A percentile compares a stretch with the other conserved stretches of the same genome.
These are phyloP conservation scores for Dryadomyces quercus-mongolicae DNA, from an alignment of 2,329 filamentous ascomycete species.

Conservation along the genomic window DNA sequence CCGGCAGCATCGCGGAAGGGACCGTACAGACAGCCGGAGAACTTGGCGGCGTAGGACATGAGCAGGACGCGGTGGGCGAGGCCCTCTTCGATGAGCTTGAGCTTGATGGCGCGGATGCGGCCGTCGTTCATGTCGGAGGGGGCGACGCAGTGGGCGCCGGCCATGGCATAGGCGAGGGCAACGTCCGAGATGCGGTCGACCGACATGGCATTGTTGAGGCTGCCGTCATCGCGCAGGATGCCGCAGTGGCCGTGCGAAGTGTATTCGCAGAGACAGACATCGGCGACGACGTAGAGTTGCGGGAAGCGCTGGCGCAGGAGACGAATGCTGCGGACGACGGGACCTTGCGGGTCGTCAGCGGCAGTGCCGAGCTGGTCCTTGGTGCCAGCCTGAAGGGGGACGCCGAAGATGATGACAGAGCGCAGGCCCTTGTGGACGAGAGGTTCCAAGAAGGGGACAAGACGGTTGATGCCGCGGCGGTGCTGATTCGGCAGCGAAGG, in stretches of 20 bases:
- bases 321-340: slow-evolving; percentile 78
- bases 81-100: slow-evolving; percentile 91
- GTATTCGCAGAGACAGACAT: slow-evolving; percentile 98
- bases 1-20: slow-evolving; percentile 95
- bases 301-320: slow-evolving; percentile 78
- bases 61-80: slow-evolving; percentile 83
- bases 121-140: slow-evolving; percentile 99
- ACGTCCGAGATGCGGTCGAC: slow-evolving; percentile 94
- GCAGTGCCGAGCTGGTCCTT: slow-evolving; percentile 89
- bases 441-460: slow-evolving; percentile 74
- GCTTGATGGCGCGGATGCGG: slow-evolving; percentile 91
- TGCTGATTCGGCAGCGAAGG: slow-evolving; percentile 84
- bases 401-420: slow-evolving; percentile 92
- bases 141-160: slow-evolving; percentile 91
- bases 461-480: slow-evolving; percentile 75
- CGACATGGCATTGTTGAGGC: slow-evolving; percentile 83
- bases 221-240: slow-evolving; percentile 85
- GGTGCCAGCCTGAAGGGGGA: slow-evolving; percentile 65
- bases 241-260: slow-evolving; percentile 97
- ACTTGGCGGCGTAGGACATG: slow-evolving; percentile 98
- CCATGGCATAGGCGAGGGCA: slow-evolving; percentile 93
- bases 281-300: slow-evolving; percentile 77
- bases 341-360: slow-evolving; percentile 85
- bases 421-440: slow-evolving; percentile 81
- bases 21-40: slow-evolving; percentile 90